Base-by-base conservation (phyloP, 208 protist species). In the Leishmania lainsoni region DNA sequence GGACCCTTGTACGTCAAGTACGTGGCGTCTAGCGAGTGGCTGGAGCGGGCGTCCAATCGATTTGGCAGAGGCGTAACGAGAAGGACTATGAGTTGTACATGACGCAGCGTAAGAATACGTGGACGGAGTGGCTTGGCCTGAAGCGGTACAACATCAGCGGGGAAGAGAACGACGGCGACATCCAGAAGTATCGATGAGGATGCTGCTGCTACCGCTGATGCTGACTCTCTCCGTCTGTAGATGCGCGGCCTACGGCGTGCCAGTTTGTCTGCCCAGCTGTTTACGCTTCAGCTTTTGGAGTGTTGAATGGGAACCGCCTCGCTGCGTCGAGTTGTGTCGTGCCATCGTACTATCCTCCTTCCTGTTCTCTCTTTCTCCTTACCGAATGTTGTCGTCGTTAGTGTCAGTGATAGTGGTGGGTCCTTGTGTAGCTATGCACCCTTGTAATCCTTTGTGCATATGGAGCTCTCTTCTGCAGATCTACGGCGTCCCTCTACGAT, bases 81-180 rank as follows among this genome's bases (percentile, higher is more conserved):
- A 94, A 95, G 84, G 88, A 96, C 75, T 94, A 87, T 63, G 90
- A 95, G 12, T 78, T 95, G 51, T 97, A 95, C 87, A 93, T 96
- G 91, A 95, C 94, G 72, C 94, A 97, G 86, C 94, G 94, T 56
- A 91, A 95, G 85, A 97, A 97, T 84, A 87, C 89, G 59, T 97
- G 94, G 92, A 63, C 32, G 49, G 88, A 97, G 85, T 95, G 90
- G 81, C 87, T 97, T 0, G 94, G 94, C n/a, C 68, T 97, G 59
- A 97, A 97, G 81, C 86, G 86, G 42, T 97, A 97, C 86, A 93
- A 97, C 81, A 97, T 97, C 83, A 89, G 94, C 54, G 90, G 94
- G 29, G 92, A 97, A 3, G 84, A 85, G 32, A 97, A 97, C 81
- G 61, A 89, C 39, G 92, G 91, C 10, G 92, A 94, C 2, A 94